phyloP scores from a whole-genome alignment of 345 rosid genomes.

The Boechera divaricarpa region DNA sequence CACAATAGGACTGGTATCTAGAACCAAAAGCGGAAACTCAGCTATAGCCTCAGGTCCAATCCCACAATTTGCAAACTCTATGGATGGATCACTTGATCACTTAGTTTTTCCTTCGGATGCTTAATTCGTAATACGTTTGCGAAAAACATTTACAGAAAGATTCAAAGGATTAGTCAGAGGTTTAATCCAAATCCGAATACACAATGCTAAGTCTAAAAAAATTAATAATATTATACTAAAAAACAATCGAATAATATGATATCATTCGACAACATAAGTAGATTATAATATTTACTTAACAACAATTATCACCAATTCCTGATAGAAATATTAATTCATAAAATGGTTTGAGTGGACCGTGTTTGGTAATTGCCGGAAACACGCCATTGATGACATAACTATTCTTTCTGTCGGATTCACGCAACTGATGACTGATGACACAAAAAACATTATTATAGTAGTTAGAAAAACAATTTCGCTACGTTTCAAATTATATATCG shows the following conservation, averaged over 20 bases:
- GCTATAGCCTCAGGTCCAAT: not conserved
- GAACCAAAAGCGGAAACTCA: not conserved
- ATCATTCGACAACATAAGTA: not conserved
- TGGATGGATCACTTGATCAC: not conserved
- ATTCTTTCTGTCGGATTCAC: not conserved
- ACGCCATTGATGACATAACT: conserved; percentile 34
- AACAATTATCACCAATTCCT: not conserved
- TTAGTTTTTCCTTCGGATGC: not conserved
- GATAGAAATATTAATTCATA: not conserved
- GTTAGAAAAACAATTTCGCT: too few relatives aligned
- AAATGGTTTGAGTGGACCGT: conserved; percentile 23
- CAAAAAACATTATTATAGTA: too few relatives aligned
- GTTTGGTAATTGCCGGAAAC: conserved; percentile 43
- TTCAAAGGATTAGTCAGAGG: not conserved
- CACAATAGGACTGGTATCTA: not conserved
- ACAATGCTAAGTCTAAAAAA: not conserved
- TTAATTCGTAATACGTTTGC: not conserved
- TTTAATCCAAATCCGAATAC: not conserved
- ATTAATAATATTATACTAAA: not conserved
- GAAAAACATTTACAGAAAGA: not conserved
- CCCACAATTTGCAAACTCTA: not conserved
- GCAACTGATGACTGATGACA: too few relatives aligned
- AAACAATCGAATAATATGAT: conserved; percentile 27
- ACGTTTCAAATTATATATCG: too few relatives aligned
- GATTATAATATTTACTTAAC: not conserved